Conservation (phyloP, 345 rosid genomes). For the Limnanthes douglasii region DNA sequence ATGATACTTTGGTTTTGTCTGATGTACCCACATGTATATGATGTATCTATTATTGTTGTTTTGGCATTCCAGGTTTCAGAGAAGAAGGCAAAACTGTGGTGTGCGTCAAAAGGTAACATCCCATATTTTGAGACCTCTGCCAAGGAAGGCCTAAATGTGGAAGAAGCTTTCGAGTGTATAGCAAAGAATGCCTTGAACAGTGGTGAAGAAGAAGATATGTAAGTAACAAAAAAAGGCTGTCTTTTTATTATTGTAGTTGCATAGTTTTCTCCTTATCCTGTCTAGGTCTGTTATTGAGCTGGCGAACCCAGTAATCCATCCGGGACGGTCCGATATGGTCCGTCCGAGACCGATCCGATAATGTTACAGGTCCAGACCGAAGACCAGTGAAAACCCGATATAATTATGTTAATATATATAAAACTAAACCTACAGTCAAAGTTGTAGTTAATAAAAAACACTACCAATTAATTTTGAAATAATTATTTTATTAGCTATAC, state of each 20-base stretch:
- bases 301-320: too few relatives aligned
- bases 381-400: too few relatives aligned
- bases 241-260: not conserved
- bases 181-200: conserved; percentile 80
- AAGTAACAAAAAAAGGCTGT: conserved; percentile 13
- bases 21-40: not conserved
- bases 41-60: not conserved
- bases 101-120: conserved; percentile 86
- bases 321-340: not conserved
- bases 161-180: conserved; percentile 76
- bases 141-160: conserved; percentile 88
- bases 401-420: too few relatives aligned
- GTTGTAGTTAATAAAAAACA: too few relatives aligned
- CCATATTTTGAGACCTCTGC: conserved; percentile 94
- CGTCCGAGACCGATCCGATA: too few relatives aligned
- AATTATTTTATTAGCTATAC: too few relatives aligned
- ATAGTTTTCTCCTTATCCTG: too few relatives aligned
- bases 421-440: too few relatives aligned
- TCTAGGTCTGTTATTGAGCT: too few relatives aligned
- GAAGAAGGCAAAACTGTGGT: conserved; percentile 87
- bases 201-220: conserved; percentile 89
- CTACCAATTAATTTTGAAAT: too few relatives aligned
- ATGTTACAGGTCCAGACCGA: too few relatives aligned
- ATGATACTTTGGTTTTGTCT: not conserved
- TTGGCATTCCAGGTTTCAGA: conserved; percentile 46